Conservation (phyloP, 169 alveolate species). For the Eimeria acervulina region DNA sequence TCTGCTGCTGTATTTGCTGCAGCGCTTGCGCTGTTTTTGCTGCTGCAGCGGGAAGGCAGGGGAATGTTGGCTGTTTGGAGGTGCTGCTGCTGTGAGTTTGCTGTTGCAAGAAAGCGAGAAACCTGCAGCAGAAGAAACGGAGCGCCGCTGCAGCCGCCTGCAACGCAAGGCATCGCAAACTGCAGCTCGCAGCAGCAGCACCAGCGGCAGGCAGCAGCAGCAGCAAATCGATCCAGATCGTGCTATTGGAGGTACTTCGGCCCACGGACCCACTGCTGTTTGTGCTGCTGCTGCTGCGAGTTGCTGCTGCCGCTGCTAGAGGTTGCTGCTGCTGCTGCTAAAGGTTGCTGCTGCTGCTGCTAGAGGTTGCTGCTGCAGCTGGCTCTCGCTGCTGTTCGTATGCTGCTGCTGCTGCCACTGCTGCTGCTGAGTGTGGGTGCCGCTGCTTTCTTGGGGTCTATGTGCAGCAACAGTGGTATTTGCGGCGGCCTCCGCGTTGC, state of each 20-base stretch:
- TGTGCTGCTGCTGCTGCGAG: not conserved
- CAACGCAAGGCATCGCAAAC: constrained; percentile 9
- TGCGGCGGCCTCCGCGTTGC: constrained; percentile 1
- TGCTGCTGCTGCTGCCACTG: not conserved
- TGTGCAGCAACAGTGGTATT: not conserved
- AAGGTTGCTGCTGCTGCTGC: not conserved
- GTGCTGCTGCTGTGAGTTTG: constrained; percentile 21
- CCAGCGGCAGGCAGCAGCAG: not conserved
- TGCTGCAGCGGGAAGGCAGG: constrained; percentile 47
- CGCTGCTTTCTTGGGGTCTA: not conserved
- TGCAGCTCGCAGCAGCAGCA: not conserved
- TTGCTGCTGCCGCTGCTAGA: not conserved
- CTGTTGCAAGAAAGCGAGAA: not conserved
- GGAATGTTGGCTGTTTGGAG: not conserved
- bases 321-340: not conserved
- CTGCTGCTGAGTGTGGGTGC: not conserved
- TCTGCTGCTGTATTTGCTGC: not conserved
- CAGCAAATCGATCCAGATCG: not conserved
- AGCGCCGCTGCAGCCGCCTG: constrained; percentile 5
- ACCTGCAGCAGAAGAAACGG: not conserved
- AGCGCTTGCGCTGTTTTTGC: not conserved
- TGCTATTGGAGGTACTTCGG: not conserved
- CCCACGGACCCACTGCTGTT: not conserved
- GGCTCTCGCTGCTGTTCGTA: not conserved
- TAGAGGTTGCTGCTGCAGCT: not conserved